Percentiles rank a stretch among this genome's conserved stretches.
Evolutionary conservation across 805 yeast species (phyloP).

Genomic region (Suhomyces tanzawaensis): DNA sequence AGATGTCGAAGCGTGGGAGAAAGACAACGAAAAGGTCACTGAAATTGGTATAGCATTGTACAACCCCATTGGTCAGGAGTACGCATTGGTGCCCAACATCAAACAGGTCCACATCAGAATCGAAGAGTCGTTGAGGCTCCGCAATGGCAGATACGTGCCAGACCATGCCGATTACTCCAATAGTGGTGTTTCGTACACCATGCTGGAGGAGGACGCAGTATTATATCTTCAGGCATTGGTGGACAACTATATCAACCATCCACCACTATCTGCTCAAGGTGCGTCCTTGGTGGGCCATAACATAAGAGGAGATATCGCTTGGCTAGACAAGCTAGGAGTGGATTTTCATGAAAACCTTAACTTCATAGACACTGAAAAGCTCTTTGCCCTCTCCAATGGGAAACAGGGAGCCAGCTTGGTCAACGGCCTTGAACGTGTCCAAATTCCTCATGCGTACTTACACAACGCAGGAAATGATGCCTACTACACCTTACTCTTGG

Average conservation of each 20-base stretch:
- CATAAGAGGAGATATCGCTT: conserved; percentile 51
- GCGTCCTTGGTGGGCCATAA: conserved; percentile 57
- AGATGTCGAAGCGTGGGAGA: conserved; percentile 60
- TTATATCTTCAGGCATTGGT: conserved; percentile 42
- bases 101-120: conserved; percentile 44
- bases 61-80: conserved; percentile 49
- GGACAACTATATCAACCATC: conserved; percentile 39
- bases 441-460: conserved; percentile 55
- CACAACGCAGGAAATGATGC: conserved; percentile 78
- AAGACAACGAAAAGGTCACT: conserved; percentile 40
- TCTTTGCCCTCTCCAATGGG: conserved; percentile 44
- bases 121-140: conserved; percentile 37
- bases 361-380: conserved; percentile 47
- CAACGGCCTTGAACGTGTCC: conserved; percentile 43
- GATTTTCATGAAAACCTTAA: conserved; percentile 35
- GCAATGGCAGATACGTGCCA: conserved; percentile 54
- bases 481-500: conserved; percentile 55
- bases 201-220: conserved; percentile 36
- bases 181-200: conserved; percentile 47
- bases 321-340: conserved; percentile 49
- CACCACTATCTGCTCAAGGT: not conserved
- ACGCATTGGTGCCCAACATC: conserved; percentile 38
- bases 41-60: conserved; percentile 58
- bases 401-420: conserved; percentile 43
- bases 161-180: conserved; percentile 51